These are phyloP conservation scores for Primulina huaijiensis DNA, from an alignment of 257 asterid genomes.

Conservation along the genomic window DNA sequence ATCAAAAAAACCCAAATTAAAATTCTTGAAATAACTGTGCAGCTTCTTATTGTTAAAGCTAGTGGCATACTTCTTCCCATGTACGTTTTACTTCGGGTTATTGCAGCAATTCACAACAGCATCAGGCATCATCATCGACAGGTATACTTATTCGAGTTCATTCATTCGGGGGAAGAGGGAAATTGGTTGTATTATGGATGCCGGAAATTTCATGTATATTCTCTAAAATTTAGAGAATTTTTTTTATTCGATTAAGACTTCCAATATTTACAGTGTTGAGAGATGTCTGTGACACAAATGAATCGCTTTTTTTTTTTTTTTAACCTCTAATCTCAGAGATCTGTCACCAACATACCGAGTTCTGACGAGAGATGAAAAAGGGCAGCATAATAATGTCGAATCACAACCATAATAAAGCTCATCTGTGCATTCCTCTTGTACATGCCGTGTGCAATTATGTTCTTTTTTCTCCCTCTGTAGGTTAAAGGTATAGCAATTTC, in stretches of 20 bases:
- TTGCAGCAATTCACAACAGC: conserved; percentile 46
- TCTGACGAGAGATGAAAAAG: conserved; percentile 28
- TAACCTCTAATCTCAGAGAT: conserved; percentile 24
- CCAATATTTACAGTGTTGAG: too few species aligned
- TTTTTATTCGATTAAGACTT: not conserved
- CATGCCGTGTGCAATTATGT: conserved; percentile 17
- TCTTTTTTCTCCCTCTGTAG: not conserved
- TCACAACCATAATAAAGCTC: conserved; percentile 24
- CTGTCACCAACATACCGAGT: conserved; percentile 19
- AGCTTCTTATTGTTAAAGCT: conserved; percentile 59
- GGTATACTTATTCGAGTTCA: conserved; percentile 27
- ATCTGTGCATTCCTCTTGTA: conserved; percentile 11
- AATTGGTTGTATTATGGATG: too few species aligned
- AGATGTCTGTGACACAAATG: not conserved
- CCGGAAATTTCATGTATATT: not conserved
- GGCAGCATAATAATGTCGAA: not conserved
- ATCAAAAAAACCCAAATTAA: not conserved
- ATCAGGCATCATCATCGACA: conserved; percentile 37
- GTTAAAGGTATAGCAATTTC: not conserved
- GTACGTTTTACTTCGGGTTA: conserved; percentile 57
- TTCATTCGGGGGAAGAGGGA: not conserved
- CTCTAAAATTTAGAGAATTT: too few species aligned
- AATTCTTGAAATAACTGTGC: conserved; percentile 23
- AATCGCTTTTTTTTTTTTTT: not conserved
- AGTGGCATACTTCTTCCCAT: conserved; percentile 76